These are phyloP conservation scores for Cordyceps cateniannulata DNA, from an alignment of 2,329 filamentous ascomycete species.

Conservation along the genomic window DNA sequence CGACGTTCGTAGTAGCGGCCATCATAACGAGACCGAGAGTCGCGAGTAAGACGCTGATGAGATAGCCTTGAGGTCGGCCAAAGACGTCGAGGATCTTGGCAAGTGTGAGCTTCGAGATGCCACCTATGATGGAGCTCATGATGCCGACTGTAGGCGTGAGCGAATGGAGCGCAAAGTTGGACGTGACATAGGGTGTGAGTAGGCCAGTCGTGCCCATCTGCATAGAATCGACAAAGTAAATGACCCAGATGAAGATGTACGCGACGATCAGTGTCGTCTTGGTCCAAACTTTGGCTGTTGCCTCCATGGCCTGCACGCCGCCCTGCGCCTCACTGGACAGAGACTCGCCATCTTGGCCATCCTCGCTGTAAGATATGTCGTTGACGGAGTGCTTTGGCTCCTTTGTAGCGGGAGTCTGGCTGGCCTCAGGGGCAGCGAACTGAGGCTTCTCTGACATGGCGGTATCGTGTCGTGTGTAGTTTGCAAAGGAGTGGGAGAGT, in stretches of 20 bases:
- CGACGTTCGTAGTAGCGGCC: conserved; percentile 43
- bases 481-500: neutral
- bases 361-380: neutral
- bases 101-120: conserved; percentile 21
- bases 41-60: conserved; percentile 24
- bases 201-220: neutral
- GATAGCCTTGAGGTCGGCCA: conserved; percentile 29
- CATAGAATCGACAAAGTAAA: neutral
- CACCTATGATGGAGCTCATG: conserved; percentile 30
- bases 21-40: conserved; percentile 46
- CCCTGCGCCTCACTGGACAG: conserved; percentile 21
- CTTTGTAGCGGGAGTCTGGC: neutral
- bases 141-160: conserved; percentile 39
- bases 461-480: neutral
- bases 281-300: conserved; percentile 33
- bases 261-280: conserved; percentile 30
- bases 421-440: neutral
- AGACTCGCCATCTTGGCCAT: conserved; percentile 11
- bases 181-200: conserved; percentile 25
- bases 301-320: conserved; percentile 34
- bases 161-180: conserved; percentile 26
- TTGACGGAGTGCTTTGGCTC: neutral
- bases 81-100: conserved; percentile 32
- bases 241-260: conserved; percentile 21
- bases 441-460: neutral